Conservation (phyloP, 2,329 filamentous ascomycete species). For the Microthyrium microscopicum region DNA sequence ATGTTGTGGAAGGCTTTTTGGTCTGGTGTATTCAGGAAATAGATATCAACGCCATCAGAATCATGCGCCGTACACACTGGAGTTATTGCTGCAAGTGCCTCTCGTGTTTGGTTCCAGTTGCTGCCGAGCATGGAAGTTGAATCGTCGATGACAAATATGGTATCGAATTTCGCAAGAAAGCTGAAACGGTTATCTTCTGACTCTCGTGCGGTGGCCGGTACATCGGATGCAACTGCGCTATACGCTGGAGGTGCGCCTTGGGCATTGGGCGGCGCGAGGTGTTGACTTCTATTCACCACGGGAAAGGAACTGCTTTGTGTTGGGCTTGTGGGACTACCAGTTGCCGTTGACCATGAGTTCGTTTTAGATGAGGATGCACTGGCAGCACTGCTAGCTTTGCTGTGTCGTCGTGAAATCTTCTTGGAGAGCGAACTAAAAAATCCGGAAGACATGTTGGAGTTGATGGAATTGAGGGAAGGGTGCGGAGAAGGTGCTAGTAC, state of each 20-base stretch:
- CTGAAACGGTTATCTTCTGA: slow-evolving; percentile 50
- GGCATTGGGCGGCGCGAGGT: slow-evolving; percentile 3
- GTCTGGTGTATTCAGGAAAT: slow-evolving; percentile 66
- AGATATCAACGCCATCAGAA: slow-evolving; percentile 72
- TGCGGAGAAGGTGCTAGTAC: too few relatives aligned
- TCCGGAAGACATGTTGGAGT: too few relatives aligned
- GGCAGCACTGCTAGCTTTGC: too few relatives aligned
- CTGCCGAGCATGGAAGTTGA: slow-evolving; percentile 67
- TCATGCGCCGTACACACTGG: slow-evolving; percentile 72
- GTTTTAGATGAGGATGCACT: too few relatives aligned
- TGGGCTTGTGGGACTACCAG: too few relatives aligned
- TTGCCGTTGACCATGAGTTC: not conserved
- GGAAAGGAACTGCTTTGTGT: not conserved
- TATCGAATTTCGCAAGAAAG: slow-evolving; percentile 70
- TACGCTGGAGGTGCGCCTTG: too few relatives aligned
- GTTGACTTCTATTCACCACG: slow-evolving; percentile 2
- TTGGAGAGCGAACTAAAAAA: too few relatives aligned
- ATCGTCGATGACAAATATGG: slow-evolving; percentile 81
- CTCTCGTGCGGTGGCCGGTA: slow-evolving; percentile 8
- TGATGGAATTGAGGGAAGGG: too few relatives aligned
- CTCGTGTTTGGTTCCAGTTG: slow-evolving; percentile 59
- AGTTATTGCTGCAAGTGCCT: slow-evolving; percentile 55
- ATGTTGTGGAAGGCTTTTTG: slow-evolving; percentile 49
- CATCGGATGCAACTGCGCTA: not conserved
- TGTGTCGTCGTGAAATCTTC: too few relatives aligned